Conservation (phyloP, 2,329 filamentous ascomycete species). For the Claviceps sp. region DNA sequence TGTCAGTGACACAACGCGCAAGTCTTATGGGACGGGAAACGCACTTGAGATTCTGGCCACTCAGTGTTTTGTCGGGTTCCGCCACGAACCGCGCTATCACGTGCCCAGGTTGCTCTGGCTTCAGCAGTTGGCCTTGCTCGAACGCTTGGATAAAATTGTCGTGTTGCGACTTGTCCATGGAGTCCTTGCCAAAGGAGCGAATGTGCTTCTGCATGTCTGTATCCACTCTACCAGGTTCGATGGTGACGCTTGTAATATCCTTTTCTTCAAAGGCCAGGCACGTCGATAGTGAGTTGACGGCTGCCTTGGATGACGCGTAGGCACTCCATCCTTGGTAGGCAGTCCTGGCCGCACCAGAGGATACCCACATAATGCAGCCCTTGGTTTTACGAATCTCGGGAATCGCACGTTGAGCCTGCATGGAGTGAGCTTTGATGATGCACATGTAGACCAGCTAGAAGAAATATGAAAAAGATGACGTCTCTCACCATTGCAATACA, state of each 20-base stretch:
- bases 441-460: neutral
- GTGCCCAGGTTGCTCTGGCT: constrained; percentile 70
- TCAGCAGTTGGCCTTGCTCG: constrained; percentile 57
- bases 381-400: constrained; percentile 52
- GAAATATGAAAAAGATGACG: neutral
- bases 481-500: constrained; percentile 49
- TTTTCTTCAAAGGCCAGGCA: constrained; percentile 69
- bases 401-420: constrained; percentile 56
- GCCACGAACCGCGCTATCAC: constrained; percentile 73
- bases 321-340: constrained; percentile 63
- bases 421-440: constrained; percentile 1
- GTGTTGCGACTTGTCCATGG: constrained; percentile 45
- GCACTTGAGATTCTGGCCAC: constrained; percentile 62
- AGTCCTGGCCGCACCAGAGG: constrained; percentile 59
- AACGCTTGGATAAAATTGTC: constrained; percentile 56
- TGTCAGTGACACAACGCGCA: constrained; percentile 8
- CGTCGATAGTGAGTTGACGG: constrained; percentile 62
- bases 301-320: constrained; percentile 75
- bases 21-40: constrained; percentile 13
- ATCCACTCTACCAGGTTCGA: constrained; percentile 72
- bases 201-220: constrained; percentile 85
- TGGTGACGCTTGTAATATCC: constrained; percentile 55
- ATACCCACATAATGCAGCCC: constrained; percentile 65
- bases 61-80: constrained; percentile 51
- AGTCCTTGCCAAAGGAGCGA: constrained; percentile 41